These are phyloP conservation scores for Saxophila tyrrhenica DNA, from an alignment of 495 filamentous ascomycete genomes.

Conservation along the genomic window DNA sequence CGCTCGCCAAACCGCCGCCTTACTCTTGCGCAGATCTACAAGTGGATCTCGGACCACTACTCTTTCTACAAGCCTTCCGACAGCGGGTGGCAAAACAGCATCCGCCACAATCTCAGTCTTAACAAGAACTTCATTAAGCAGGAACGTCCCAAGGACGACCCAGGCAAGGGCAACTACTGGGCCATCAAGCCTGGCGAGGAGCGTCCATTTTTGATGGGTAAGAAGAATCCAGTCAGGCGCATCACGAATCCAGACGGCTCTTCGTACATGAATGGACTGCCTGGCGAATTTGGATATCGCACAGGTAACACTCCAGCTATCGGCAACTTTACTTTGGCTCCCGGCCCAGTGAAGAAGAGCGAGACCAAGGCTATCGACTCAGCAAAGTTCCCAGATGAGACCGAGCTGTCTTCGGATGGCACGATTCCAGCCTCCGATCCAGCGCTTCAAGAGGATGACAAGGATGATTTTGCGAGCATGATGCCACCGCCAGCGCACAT, in stretches of 20 bases:
- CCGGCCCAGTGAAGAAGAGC: constrained; percentile 18
- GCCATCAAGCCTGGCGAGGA: constrained; percentile 81
- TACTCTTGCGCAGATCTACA: constrained; percentile 95
- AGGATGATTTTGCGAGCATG: constrained; percentile 32
- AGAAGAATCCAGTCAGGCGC: constrained; percentile 61
- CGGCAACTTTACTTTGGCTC: constrained; percentile 35
- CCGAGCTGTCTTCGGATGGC: constrained; percentile 82
- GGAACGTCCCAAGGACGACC: constrained; percentile 92
- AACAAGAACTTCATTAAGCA: constrained; percentile 97
- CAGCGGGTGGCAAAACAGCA: constrained; percentile 96
- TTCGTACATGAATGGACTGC: constrained; percentile 21
- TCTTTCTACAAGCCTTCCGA: constrained; percentile 73
- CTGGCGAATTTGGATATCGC: constrained; percentile 18
- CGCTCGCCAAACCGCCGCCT: constrained; percentile 72
- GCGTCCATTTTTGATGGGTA: constrained; percentile 77
- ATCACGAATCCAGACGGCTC: constrained; percentile 33
- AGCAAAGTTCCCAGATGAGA: constrained; percentile 38
- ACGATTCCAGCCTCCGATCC: constrained; percentile 82
- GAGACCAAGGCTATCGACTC: constrained; percentile 28
- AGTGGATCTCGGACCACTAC: constrained; percentile 95
- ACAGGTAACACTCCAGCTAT: constrained; percentile 25
- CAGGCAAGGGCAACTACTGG: constrained; percentile 99
- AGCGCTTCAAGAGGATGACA: constrained; percentile 51
- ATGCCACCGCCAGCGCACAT: constrained; percentile 30
- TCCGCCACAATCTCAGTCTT: constrained; percentile 92